Conservation (phyloP, 768 basidiomycete species). For the Hortiboletus campestris region DNA sequence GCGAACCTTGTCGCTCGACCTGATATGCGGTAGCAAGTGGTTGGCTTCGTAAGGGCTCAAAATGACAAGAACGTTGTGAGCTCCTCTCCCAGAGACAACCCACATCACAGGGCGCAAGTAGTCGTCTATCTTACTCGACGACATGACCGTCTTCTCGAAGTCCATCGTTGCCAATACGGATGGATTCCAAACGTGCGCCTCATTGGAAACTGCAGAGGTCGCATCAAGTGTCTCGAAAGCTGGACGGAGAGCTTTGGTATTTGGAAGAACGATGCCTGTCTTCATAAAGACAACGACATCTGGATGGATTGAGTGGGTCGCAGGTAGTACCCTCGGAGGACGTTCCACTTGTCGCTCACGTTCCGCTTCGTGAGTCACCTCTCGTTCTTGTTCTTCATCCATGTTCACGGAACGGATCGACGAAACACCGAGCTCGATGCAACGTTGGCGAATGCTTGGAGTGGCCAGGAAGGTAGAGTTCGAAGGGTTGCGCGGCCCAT, state of each 20-base stretch:
- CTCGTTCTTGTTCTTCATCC: constrained; percentile 52
- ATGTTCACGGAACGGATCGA: constrained; percentile 20
- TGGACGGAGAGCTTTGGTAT: constrained; percentile 21
- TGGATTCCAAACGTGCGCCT: constrained; percentile 22
- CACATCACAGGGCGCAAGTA: constrained; percentile 32
- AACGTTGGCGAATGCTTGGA: constrained; percentile 14
- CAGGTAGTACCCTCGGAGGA: constrained; percentile 27
- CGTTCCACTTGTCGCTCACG: constrained; percentile 39
- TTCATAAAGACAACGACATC: constrained; percentile 27
- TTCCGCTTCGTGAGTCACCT: constrained; percentile 45
- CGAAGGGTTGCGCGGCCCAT: constrained; percentile 5
- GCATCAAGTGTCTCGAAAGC: constrained; percentile 10
- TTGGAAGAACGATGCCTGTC: constrained; percentile 26
- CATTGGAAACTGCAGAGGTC: constrained; percentile 12
- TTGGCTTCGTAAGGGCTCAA: constrained; percentile 45
- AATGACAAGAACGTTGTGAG: constrained; percentile 28
- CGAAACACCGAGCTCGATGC: constrained; percentile 16
- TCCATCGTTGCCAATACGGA: constrained; percentile 16
- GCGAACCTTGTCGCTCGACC: constrained; percentile 28
- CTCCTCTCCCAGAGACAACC: constrained; percentile 18
- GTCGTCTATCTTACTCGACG: constrained; percentile 5
- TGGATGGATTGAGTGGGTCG: constrained; percentile 20
- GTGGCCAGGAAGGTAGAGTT: neutral
- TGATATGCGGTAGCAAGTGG: constrained; percentile 37
- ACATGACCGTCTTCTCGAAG: constrained; percentile 13